Conservation (phyloP, 140 eudicot genomes). For the Oenanthe javanica region DNA sequence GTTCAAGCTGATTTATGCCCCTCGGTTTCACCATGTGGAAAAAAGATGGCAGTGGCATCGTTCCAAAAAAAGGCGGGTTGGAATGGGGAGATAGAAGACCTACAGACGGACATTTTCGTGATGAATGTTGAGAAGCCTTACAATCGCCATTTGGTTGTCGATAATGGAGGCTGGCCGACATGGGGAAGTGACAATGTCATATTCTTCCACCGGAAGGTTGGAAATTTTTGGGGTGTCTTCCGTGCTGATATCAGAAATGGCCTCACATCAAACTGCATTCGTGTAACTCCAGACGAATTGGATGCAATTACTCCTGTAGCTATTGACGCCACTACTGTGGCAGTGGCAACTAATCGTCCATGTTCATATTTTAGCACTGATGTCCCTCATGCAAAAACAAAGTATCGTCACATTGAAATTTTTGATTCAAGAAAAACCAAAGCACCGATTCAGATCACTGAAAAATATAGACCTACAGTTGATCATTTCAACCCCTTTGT, state of each 20-base stretch:
- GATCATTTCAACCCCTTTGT: conserved; percentile 3
- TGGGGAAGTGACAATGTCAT: background rate
- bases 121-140: background rate
- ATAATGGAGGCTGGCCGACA: background rate
- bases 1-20: conserved; percentile 2
- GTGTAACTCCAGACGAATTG: background rate
- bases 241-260: background rate
- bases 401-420: background rate
- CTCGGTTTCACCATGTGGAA: conserved; percentile 2
- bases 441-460: background rate
- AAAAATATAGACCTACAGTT: background rate
- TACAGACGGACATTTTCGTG: conserved; percentile 1
- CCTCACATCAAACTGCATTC: background rate
- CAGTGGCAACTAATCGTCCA: background rate
- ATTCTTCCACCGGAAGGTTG: conserved; percentile 1
- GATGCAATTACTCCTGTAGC: background rate
- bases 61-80: background rate
- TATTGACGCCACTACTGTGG: background rate
- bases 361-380: background rate
- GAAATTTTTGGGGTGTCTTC: background rate
- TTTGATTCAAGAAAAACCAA: background rate
- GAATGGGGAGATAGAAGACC: background rate
- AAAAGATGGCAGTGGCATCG: background rate
- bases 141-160: conserved; percentile 2
- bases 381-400: background rate